These are phyloP conservation scores for Kalaharituber pfeilii DNA, from an alignment of 2,329 filamentous ascomycete species.

Conservation along the genomic window DNA sequence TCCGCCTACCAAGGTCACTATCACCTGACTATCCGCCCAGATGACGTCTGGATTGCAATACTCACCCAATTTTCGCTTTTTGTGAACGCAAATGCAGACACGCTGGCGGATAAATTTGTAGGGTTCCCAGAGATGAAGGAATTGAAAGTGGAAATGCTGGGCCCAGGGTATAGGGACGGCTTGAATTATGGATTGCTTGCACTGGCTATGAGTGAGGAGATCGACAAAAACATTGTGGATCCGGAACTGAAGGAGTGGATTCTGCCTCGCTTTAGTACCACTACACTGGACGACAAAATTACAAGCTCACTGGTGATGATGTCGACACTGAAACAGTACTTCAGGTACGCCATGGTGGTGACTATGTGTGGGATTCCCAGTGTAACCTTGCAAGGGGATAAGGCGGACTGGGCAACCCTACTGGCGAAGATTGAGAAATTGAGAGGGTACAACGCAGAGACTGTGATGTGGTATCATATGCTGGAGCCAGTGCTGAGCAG, in stretches of 20 bases:
- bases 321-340: slow-evolving; percentile 36
- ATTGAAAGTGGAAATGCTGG: no score
- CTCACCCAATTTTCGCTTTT: slow-evolving; percentile 33
- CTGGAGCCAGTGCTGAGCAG: not conserved
- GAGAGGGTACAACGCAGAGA: not conserved
- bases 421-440: not conserved
- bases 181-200: no score
- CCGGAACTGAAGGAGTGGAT: slow-evolving; percentile 32
- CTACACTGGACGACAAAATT: slow-evolving; percentile 30
- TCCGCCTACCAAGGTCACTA: slow-evolving; percentile 35
- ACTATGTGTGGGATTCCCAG: no score
- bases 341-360: slow-evolving; percentile 25
- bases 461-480: not conserved
- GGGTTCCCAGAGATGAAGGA: no score
- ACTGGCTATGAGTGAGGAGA: not conserved
- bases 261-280: slow-evolving; percentile 37
- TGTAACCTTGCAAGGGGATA: slow-evolving; percentile 34
- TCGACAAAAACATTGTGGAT: slow-evolving; percentile 25
- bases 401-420: slow-evolving; percentile 32
- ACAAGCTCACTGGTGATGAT: slow-evolving; percentile 35
- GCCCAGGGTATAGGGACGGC: no score
- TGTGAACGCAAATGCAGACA: slow-evolving; percentile 34
- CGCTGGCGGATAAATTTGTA: no score
- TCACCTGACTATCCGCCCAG: slow-evolving; percentile 34
- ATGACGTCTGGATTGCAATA: slow-evolving; percentile 40